phyloP scores from a whole-genome alignment of 2,329 filamentous ascomycete species.

The Coniochaeta sp. region DNA sequence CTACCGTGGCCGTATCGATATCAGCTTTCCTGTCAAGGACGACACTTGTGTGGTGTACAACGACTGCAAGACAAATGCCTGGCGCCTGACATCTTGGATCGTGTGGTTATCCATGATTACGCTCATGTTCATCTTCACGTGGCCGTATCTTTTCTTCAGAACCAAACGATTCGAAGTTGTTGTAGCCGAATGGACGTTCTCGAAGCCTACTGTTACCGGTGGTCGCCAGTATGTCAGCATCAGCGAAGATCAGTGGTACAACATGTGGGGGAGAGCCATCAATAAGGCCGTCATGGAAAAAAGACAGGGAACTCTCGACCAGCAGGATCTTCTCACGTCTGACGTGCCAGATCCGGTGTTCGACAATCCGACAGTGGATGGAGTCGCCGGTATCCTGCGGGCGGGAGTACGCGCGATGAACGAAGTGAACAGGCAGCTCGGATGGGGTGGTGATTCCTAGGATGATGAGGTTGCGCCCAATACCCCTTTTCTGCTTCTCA shows the following conservation, averaged over 20 bases:
- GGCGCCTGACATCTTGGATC: slow-evolving; percentile 58
- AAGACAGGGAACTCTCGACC: slow-evolving; percentile 46
- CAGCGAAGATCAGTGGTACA: slow-evolving; percentile 54
- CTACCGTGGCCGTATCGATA: slow-evolving; percentile 54
- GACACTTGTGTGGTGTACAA: slow-evolving; percentile 56
- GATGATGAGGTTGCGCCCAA: neutral
- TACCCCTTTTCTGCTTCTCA: neutral
- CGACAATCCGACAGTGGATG: slow-evolving; percentile 29
- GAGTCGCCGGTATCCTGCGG: slow-evolving; percentile 32
- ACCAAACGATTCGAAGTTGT: slow-evolving; percentile 63
- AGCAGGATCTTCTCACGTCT: slow-evolving; percentile 43
- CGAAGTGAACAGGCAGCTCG: slow-evolving; percentile 44
- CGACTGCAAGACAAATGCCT: slow-evolving; percentile 52
- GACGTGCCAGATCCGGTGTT: slow-evolving; percentile 30
- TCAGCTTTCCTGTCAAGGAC: slow-evolving; percentile 54
- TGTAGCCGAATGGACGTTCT: slow-evolving; percentile 53
- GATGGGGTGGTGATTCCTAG: slow-evolving; percentile 36
- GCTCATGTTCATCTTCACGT: slow-evolving; percentile 61
- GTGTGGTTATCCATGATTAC: slow-evolving; percentile 58
- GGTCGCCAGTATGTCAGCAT: slow-evolving; percentile 43
- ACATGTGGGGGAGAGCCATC: slow-evolving; percentile 55
- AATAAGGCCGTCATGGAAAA: slow-evolving; percentile 50
- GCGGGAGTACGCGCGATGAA: slow-evolving; percentile 44
- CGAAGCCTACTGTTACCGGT: slow-evolving; percentile 24
- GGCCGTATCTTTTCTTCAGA: slow-evolving; percentile 61